These are phyloP conservation scores for Phytophthora pistaciae DNA, from an alignment of 352 stramenopile genomes.

Conservation along the genomic window DNA sequence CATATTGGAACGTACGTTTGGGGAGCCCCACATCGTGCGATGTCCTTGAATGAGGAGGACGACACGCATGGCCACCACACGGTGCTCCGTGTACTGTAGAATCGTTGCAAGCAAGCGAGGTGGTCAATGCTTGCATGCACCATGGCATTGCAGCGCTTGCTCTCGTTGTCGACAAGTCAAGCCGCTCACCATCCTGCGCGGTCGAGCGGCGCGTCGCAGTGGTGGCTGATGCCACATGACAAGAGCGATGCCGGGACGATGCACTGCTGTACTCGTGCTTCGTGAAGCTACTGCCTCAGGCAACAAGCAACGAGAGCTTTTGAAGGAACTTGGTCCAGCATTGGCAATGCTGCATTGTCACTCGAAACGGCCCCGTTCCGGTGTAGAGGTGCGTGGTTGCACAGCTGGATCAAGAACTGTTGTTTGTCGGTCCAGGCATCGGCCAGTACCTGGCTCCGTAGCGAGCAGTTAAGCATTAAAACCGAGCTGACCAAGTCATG, in stretches of 20 bases:
- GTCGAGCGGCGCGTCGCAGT: not conserved
- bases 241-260: not conserved
- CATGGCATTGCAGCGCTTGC: not conserved
- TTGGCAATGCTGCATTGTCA: not conserved
- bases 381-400: not conserved
- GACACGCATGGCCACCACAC: not conserved
- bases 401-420: too few relatives aligned
- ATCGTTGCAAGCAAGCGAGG: not conserved
- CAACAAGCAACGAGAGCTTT: not conserved
- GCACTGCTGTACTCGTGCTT: not conserved
- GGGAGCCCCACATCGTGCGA: not conserved
- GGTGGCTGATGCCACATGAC: not conserved
- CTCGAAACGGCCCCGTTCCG: not conserved
- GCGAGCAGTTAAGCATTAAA: slow-evolving; percentile 31
- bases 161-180: not conserved
- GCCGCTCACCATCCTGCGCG: not conserved
- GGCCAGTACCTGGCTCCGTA: not conserved
- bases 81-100: not conserved
- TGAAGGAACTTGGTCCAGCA: not conserved
- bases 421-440: too few relatives aligned
- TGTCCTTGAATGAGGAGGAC: not conserved
- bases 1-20: not conserved
- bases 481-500: slow-evolving; percentile 26
- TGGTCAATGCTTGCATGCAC: not conserved
- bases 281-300: too few relatives aligned